phyloP scores from a whole-genome alignment of 768 basidiomycete genomes.

The Porpolomopsis calyptriformis region DNA sequence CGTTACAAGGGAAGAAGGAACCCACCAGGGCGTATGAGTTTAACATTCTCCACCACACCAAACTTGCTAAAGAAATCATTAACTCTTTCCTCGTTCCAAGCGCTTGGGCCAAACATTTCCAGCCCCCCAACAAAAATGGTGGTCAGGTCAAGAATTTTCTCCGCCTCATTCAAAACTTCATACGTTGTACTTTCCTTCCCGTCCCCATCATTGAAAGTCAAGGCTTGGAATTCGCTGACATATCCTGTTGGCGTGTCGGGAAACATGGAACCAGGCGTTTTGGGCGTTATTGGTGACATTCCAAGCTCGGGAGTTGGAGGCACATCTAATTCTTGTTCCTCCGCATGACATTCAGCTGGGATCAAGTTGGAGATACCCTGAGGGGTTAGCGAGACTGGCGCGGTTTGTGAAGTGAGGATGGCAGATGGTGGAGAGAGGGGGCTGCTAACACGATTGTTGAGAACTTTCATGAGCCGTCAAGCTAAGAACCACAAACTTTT shows the following conservation, averaged over 20 bases:
- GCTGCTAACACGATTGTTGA: too few relatives aligned
- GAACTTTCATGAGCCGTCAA: too few relatives aligned
- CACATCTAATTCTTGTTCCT: slow-evolving; percentile 30
- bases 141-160: slow-evolving; percentile 47
- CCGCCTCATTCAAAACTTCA: slow-evolving; percentile 14
- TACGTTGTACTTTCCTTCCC: slow-evolving; percentile 14
- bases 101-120: slow-evolving; percentile 47
- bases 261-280: slow-evolving; percentile 37
- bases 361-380: background rate
- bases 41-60: slow-evolving; percentile 53
- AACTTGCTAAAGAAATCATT: slow-evolving; percentile 49
- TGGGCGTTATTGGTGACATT: slow-evolving; percentile 40
- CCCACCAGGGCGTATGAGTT: slow-evolving; percentile 53
- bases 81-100: slow-evolving; percentile 63
- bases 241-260: slow-evolving; percentile 38
- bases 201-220: slow-evolving; percentile 18
- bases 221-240: slow-evolving; percentile 20
- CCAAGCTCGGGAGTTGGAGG: slow-evolving; percentile 36
- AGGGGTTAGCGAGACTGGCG: background rate
- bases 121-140: slow-evolving; percentile 73
- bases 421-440: background rate
- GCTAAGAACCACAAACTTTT: slow-evolving; percentile 10
- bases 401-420: background rate
- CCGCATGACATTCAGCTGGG: slow-evolving; percentile 6
- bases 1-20: slow-evolving; percentile 1